Base-by-base conservation (phyloP, 331 rosid genomes). In the Acacia concinna region DNA sequence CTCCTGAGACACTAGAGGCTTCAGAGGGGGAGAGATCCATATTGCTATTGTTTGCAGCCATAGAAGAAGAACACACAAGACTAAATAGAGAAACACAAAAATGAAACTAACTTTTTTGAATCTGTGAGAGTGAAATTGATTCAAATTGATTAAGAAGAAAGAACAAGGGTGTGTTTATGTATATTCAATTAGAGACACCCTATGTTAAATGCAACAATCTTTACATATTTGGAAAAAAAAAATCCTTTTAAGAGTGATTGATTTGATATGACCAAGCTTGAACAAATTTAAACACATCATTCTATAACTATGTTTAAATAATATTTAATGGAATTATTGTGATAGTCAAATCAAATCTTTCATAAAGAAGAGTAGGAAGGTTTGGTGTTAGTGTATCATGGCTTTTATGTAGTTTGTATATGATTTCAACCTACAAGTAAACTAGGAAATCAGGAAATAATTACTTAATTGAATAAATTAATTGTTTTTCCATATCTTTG, bases 1-100 rank as follows among this genome's bases (percentile, higher is more conserved):
- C 67, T 9, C 81, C 80, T 2, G 93, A 86, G 77, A 86, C 70
- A 63, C 81, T 73, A 0, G 94, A 88, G 75, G 86, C 70, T 76
- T 90, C 83, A 0, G 86, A 77, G 11, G 77, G 82, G 66, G 62
- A 71, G 28, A 35, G 47, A 56, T 78, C 80, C 1, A 8, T 47
- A 46, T 37, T 18, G 17, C 23, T 23, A 21, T 54, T n/a, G 7
- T 7, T 11, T 63, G 66, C 14, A 34, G 78, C 84, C 67, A 57
- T 78, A 41, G 18, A 20, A 7, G 38, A 25, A 38, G 41, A 59
- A 12, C 27, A 30, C 40, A 62, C 40, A 15, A 28, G 2, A 8
- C 62, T 13, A 8, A 21, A n/a, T 0, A 8, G 25, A 18, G 28
- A 54, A 38, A 38, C 41, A 62, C 5, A 60, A 60, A 60, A 30